These are phyloP conservation scores for Candida railenensis DNA, from an alignment of 805 yeast species.

Conservation along the genomic window DNA sequence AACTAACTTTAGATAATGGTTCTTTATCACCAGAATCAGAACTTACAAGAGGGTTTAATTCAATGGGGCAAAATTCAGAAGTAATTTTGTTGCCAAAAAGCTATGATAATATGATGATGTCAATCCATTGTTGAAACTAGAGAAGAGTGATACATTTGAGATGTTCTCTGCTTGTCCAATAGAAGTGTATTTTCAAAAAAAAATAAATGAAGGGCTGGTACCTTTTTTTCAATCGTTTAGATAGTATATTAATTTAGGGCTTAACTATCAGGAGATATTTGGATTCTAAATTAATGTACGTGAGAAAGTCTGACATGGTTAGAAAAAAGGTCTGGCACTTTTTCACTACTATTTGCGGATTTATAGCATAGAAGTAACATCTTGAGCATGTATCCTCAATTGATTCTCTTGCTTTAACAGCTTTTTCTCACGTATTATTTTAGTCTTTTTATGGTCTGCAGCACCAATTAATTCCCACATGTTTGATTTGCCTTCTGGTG, in stretches of 20 bases:
- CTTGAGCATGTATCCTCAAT: neutral
- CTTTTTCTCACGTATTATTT: constrained; percentile 11
- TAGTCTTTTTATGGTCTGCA: constrained; percentile 29
- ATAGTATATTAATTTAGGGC: constrained; percentile 21
- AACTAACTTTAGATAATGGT: constrained; percentile 10
- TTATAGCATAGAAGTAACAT: constrained; percentile 35
- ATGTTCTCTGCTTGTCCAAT: constrained; percentile 16
- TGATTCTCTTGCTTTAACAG: neutral
- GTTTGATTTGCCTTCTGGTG: constrained; percentile 13
- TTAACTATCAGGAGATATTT: constrained; percentile 11
- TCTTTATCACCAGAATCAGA: constrained; percentile 1
- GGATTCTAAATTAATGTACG: constrained; percentile 21
- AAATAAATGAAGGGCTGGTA: neutral
- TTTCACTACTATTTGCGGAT: constrained; percentile 10
- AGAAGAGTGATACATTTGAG: constrained; percentile 3
- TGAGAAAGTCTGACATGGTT: constrained; percentile 12
- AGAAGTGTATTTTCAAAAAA: neutral
- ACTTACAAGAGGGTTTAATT: constrained; percentile 20
- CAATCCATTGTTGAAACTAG: neutral
- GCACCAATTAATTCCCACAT: constrained; percentile 38
- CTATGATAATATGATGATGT: constrained; percentile 8
- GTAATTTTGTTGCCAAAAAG: constrained; percentile 34
- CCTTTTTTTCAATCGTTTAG: constrained; percentile 2
- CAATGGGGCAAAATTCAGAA: constrained; percentile 48
- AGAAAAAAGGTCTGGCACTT: too few relatives aligned